Base-by-base conservation (phyloP, 768 basidiomycete genomes). In the Leucogyrophana mollusca region DNA sequence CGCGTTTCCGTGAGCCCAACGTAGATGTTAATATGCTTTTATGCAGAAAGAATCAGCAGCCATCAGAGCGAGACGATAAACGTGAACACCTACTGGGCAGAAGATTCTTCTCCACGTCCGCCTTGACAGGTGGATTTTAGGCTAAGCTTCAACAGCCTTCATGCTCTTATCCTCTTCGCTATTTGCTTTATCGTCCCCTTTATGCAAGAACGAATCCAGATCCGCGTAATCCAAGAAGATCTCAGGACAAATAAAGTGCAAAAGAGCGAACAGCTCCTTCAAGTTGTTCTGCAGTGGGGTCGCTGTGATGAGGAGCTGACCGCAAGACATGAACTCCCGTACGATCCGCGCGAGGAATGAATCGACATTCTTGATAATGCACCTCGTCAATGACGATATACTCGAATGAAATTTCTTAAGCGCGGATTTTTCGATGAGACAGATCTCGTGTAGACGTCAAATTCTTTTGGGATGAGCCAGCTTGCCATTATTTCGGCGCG, bases 301-400 rank as follows among this genome's bases (percentile, higher is more conserved):
- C 14, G 94, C 96, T 2, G 95, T 99, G 56, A 99, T 98, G 43
- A 99, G 77, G 46, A 99, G 70, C 34, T 95, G 76, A 0, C 93
- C 94, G 23, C 94, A 80, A 35, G 88, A 90, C 57, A 81, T 79
- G 69, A 97, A 98, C 3, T 87, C 73, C 40, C 95, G 82, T 39
- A 98, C 92, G 59, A 99, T 97, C 68, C 96, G 92, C 13, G 86
- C 85, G 13, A 99, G 79, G 57, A 98, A 87, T 10, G 92, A 95
- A 64, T 97, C 92, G 55, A 95, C 94, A 63, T 98, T 98, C 73
- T 98, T 98, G 78, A 99, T 99, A 87, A 61, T 99, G 95, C 1
- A 95, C 95, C 69, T 99, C 95, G 69, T 99, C 95, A 59, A 99
- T 98, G 54, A 89, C 82, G 66, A 97, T 97, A 68, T 98, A 98